Percentiles rank a stretch among this genome's conserved stretches.
phyloP scores from a whole-genome alignment of 768 basidiomycete genomes.

The Boletus sensibilis region DNA sequence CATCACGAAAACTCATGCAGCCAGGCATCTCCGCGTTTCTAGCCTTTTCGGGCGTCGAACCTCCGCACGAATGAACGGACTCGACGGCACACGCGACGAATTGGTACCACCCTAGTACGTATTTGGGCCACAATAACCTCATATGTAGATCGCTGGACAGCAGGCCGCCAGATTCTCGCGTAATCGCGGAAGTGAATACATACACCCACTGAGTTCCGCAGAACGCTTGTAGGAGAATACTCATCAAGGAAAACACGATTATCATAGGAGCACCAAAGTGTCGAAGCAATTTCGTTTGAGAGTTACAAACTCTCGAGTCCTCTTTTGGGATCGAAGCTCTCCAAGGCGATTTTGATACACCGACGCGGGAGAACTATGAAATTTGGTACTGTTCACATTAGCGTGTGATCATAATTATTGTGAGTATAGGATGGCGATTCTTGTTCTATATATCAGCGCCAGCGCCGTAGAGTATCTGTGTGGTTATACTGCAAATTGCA shows the following conservation, averaged over 20 bases:
- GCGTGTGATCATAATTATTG: conserved; percentile 2
- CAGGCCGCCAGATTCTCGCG: conserved; percentile 18
- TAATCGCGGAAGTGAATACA: conserved; percentile 32
- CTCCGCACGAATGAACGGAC: conserved; percentile 33
- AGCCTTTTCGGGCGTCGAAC: conserved; percentile 28
- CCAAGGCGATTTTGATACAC: background rate
- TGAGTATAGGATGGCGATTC: background rate
- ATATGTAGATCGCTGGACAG: conserved; percentile 22
- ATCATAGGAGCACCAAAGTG: background rate
- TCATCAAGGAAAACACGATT: conserved; percentile 4
- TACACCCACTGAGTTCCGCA: conserved; percentile 3
- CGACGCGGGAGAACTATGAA: conserved; percentile 1
- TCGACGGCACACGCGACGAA: conserved; percentile 18
- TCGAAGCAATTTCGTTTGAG: background rate
- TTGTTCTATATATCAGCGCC: conserved; percentile 15
- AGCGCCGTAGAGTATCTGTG: conserved; percentile 11
- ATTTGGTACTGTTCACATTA: background rate
- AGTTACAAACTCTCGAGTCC: background rate
- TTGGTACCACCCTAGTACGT: conserved; percentile 16
- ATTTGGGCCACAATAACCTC: conserved; percentile 18
- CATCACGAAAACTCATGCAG: conserved; percentile 14
- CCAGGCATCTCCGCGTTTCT: conserved; percentile 30
- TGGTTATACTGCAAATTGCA: conserved; percentile 13
- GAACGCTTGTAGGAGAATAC: conserved; percentile 2
- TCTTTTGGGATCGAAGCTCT: conserved; percentile 9